These are phyloP conservation scores for Echinosophora koreensis DNA, from an alignment of 306 rosid species.

Conservation along the genomic window DNA sequence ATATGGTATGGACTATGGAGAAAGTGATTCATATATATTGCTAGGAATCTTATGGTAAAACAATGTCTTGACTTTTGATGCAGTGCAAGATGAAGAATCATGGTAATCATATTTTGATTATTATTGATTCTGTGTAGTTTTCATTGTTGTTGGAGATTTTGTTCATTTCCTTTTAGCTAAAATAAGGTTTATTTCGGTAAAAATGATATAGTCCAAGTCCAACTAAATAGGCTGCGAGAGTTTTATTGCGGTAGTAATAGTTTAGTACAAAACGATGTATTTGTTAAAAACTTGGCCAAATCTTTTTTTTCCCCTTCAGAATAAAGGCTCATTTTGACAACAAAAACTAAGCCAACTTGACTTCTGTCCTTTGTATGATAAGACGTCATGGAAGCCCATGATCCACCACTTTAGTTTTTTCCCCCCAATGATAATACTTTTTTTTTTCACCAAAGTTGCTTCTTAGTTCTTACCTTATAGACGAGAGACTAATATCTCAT, in stretches of 20 bases:
- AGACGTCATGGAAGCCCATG: background rate
- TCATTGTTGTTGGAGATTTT: background rate
- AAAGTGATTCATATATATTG: background rate
- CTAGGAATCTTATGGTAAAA: constrained; percentile 14
- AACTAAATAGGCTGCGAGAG: background rate
- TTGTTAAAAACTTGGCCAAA: background rate
- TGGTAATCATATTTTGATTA: constrained; percentile 14
- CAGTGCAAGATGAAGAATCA: background rate
- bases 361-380: background rate
- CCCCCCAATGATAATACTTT: too few relatives aligned
- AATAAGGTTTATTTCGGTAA: background rate
- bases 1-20: constrained; percentile 8
- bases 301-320: too few relatives aligned
- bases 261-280: background rate
- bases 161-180: background rate
- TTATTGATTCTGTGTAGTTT: background rate
- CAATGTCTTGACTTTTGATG: constrained; percentile 19
- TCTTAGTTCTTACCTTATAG: too few relatives aligned
- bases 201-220: background rate
- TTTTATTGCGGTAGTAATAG: background rate
- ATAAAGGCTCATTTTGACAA: too few relatives aligned
- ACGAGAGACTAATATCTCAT: too few relatives aligned
- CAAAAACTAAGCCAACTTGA: too few relatives aligned
- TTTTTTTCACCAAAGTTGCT: too few relatives aligned
- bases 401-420: background rate